Evolutionary conservation across 495 filamentous ascomycete genomes (phyloP), one percentile per base, ranked within the genome.

Genomic region (Terfezia boudieri): DNA sequence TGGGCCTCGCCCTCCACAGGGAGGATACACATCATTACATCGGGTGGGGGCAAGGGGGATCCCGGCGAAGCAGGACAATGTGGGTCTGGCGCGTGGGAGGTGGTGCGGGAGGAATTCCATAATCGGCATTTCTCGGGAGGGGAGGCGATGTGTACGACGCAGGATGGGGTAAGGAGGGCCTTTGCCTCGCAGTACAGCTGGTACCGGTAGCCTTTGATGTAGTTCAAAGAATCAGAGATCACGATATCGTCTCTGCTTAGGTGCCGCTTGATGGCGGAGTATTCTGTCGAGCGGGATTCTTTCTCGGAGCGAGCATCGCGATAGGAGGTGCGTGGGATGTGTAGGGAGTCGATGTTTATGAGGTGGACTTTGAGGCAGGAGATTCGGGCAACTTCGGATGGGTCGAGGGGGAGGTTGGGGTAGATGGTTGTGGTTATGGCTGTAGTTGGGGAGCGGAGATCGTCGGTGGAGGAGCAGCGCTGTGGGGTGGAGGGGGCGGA

Each of bases 201-300:
- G 67, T 98, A 98, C 46, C 90, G 74, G 73, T 83, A 95, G 22
- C 90, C 90, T 68, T 98, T 98, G 69, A 98, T 98, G 69, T 96
- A 96, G 64, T 96, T 95, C 6, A 62, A 51, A 0, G 61, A 62
- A 64, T 88, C 75, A 8, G 82, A 83, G 67, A 98, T 78, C 55
- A 96, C 86, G 56, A 98, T 80, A 60, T 83, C 84, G 59, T 86
- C 80, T 32, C 76, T 75, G 17, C 76, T 76, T 32, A 98, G 73
- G 38, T 75, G 74, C 38, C 90, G 77, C 71, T 94, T 95, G 35
- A 93, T 78, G 46, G 88, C 84, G 32, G 80, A 83, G 65, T 83
- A 90, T 36, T 83, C 75, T 11, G 84, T 75, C 2, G 86, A 89
- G n/a, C 90, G 80, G 2, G 86, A 85, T 66, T 92, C 82, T 67